Evolutionary conservation across 1,139 yeast genomes (phyloP), one percentile per base, ranked within the genome.

Genomic region (Saccharomyces hybrid): DNA sequence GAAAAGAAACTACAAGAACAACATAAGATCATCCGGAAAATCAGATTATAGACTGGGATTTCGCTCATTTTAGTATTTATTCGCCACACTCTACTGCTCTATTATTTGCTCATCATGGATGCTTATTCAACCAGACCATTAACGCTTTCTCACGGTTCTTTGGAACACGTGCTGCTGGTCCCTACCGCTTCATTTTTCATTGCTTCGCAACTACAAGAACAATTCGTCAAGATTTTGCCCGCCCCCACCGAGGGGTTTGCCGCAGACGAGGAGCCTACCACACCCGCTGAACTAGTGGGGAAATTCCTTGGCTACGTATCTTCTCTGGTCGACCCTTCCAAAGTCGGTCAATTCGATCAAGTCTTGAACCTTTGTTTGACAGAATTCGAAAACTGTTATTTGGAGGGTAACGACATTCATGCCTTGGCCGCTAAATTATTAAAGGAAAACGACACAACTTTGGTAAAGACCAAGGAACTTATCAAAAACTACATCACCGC

Each of bases 171-270:
- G 44, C 76, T 91, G 55, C 78, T 91, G 66, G 93, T 93, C 56
- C 97, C 98, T 51, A 84, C 95, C 50, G 81, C 83, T 56, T 78
- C 85, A 57, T 87, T 88, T 69, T 82, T 88, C 68, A 81, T 84
- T 65, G 88, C 88, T 68, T 85, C 93, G 58, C 97, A 91, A 74
- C 79, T 95, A 64, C 86, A 88, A 66, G 95, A 90, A 63, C 95
- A 85, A 70, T 93, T 93, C 70, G 75, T 75, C 66, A 86, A 88
- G 44, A 34, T 50, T 69, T 79, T 90, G 63, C 97, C 97, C 24
- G 80, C 78, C 52, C 83, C 86, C 49, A 86, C 97, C 47, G 97
- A 88, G 66, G 95, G 86, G 24, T 84, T 80, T 65, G 93, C 93
- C 52, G 87, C 82, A 57, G 97, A 89, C 64, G 85, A 88, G 59